phyloP scores from a whole-genome alignment of 148 eudicot species.

The Rhododendron ferrugineum region DNA sequence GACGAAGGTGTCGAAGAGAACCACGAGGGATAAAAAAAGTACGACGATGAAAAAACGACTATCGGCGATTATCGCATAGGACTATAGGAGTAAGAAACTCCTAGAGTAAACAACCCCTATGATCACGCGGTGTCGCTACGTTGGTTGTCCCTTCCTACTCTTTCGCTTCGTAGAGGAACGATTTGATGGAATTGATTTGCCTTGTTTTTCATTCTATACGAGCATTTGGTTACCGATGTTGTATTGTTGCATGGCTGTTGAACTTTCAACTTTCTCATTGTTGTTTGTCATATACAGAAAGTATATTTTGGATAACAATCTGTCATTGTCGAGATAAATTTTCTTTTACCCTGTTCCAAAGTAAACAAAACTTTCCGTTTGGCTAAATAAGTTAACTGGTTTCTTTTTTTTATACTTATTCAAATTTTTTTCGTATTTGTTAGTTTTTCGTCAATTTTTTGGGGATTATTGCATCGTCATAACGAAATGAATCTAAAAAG shows the following conservation, averaged over 20 bases:
- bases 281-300: neutral
- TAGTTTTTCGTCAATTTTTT: too few species aligned
- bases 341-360: neutral
- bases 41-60: neutral
- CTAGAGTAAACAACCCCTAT: neutral
- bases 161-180: neutral
- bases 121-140: neutral
- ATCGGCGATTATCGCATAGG: neutral
- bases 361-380: too few species aligned
- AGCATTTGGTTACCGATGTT: neutral
- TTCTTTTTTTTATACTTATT: too few species aligned
- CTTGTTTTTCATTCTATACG: neutral
- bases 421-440: too few species aligned
- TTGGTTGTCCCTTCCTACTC: neutral
- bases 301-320: neutral
- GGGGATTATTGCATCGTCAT: too few species aligned
- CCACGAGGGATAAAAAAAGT: neutral
- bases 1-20: neutral
- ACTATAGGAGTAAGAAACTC: neutral
- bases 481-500: too few species aligned
- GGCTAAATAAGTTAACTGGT: too few species aligned
- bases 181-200: neutral
- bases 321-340: neutral
- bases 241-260: neutral
- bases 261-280: neutral